These are phyloP conservation scores for Arthrobotrys conoides DNA, from an alignment of 2,329 filamentous ascomycete genomes.

Conservation along the genomic window DNA sequence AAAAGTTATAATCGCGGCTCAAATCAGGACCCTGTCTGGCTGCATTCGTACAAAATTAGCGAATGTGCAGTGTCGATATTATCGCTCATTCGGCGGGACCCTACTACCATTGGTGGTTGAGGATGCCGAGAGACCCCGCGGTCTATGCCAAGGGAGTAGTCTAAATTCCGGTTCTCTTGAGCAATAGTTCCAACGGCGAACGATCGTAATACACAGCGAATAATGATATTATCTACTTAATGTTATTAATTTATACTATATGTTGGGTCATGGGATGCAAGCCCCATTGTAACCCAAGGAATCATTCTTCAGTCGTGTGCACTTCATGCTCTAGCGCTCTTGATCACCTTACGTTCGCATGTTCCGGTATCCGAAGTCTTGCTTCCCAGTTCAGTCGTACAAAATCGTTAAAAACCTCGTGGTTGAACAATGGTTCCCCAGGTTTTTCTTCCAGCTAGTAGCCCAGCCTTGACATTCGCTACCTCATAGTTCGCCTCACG, in stretches of 20 bases:
- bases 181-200: not conserved
- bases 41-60: constrained; percentile 17
- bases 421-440: not conserved
- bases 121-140: not conserved
- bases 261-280: constrained; percentile 32
- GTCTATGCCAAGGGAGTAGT: not conserved
- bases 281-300: constrained; percentile 42
- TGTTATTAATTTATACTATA: constrained; percentile 13
- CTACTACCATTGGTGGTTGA: not conserved
- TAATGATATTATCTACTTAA: not conserved
- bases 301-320: not conserved
- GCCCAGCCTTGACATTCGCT: constrained; percentile 22
- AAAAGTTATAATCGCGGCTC: not conserved
- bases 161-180: not conserved
- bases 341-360: not conserved
- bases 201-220: not conserved
- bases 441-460: constrained; percentile 18
- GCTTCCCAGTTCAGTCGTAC: not conserved
- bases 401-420: constrained; percentile 9
- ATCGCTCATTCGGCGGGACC: not conserved
- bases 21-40: not conserved
- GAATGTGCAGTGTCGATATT: constrained; percentile 3
- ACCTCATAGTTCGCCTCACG: not conserved
- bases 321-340: not conserved
- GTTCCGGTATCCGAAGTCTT: not conserved